phyloP scores from a whole-genome alignment of 2,329 filamentous ascomycete species.

The Nannizziopsis arthrosporioides region DNA sequence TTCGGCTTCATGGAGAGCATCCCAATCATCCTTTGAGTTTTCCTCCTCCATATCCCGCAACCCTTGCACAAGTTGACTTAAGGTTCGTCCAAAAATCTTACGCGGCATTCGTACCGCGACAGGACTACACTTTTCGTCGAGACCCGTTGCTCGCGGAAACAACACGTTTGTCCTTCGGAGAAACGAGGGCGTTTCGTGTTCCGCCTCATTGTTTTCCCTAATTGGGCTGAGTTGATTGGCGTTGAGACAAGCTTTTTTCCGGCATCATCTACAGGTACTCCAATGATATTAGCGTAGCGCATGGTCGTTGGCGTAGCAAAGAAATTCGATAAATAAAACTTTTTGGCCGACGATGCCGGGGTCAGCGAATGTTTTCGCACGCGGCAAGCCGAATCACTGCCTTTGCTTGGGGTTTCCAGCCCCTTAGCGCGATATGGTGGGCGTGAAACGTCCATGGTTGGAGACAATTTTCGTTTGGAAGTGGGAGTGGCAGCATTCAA shows the following conservation, averaged over 20 bases:
- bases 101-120: slow-evolving; percentile 28
- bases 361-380: slow-evolving; percentile 21
- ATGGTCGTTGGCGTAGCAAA: slow-evolving; percentile 37
- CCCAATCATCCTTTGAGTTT: slow-evolving; percentile 33
- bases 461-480: background rate
- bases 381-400: background rate
- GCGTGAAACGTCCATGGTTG: slow-evolving; percentile 16
- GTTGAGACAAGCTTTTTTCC: background rate
- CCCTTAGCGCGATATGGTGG: slow-evolving; percentile 26
- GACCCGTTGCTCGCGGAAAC: slow-evolving; percentile 17
- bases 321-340: slow-evolving; percentile 35
- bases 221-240: background rate
- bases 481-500: slow-evolving; percentile 22
- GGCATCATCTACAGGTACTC: slow-evolving; percentile 17
- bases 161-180: slow-evolving; percentile 29
- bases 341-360: slow-evolving; percentile 34
- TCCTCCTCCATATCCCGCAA: slow-evolving; percentile 34
- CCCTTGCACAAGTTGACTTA: slow-evolving; percentile 31
- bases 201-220: slow-evolving; percentile 9
- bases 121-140: slow-evolving; percentile 20
- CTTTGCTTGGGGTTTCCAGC: slow-evolving; percentile 1
- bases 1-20: slow-evolving; percentile 36
- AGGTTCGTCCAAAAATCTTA: slow-evolving; percentile 29
- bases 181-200: slow-evolving; percentile 31
- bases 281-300: slow-evolving; percentile 32